These are phyloP conservation scores for Pyrrhoderma lamaoense DNA, from an alignment of 1,284 basidiomycete genomes.

Conservation along the genomic window DNA sequence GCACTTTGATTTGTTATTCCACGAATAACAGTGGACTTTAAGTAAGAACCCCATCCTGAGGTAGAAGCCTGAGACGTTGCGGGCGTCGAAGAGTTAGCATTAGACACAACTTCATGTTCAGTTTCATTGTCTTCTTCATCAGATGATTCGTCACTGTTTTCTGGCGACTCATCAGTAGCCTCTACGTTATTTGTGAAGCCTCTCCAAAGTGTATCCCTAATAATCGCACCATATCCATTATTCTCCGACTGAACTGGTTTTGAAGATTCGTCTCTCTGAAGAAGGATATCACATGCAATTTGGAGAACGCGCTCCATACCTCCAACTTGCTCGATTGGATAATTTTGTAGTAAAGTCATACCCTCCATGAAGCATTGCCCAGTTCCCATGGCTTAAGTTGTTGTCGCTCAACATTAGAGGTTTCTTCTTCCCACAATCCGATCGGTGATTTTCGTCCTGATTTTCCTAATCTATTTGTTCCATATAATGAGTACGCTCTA, in stretches of 20 bases:
- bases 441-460: conserved; percentile 35
- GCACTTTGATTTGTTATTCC: conserved; percentile 69
- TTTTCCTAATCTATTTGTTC: conserved; percentile 44
- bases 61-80: conserved; percentile 16
- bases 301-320: conserved; percentile 67
- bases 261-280: conserved; percentile 38
- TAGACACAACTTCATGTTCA: conserved; percentile 31
- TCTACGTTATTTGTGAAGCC: conserved; percentile 46
- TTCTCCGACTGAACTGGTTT: conserved; percentile 28
- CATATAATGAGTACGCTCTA: neutral
- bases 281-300: conserved; percentile 51
- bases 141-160: conserved; percentile 23
- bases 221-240: conserved; percentile 45
- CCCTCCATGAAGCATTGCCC: conserved; percentile 57
- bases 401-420: conserved; percentile 34
- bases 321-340: conserved; percentile 55
- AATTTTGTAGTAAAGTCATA: conserved; percentile 53
- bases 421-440: conserved; percentile 47
- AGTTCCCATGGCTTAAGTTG: conserved; percentile 47
- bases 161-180: conserved; percentile 30
- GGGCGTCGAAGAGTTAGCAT: too few species aligned
- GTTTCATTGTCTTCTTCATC: conserved; percentile 29
- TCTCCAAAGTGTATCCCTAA: conserved; percentile 61
- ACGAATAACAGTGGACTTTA: conserved; percentile 59
- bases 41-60: conserved; percentile 42